Percentiles rank a stretch among this genome's conserved stretches.
phyloP scores from a whole-genome alignment of 352 stramenopile species.

The Phytopythium helicoides region DNA sequence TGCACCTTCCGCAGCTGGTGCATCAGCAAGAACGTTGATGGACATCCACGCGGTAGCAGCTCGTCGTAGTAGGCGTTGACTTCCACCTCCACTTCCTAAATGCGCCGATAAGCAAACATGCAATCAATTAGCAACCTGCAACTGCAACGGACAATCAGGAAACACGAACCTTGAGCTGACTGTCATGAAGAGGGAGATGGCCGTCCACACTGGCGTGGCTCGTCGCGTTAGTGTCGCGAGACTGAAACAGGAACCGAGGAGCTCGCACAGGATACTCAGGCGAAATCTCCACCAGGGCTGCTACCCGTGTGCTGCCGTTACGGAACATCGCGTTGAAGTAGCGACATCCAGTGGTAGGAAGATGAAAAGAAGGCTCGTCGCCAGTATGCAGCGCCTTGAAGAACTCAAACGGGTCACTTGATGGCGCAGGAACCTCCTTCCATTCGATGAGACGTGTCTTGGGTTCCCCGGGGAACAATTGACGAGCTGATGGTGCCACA shows the following conservation, averaged over 20 bases:
- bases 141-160: not conserved
- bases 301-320: constrained; percentile 37
- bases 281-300: constrained; percentile 54
- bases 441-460: constrained; percentile 54
- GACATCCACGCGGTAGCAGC: constrained; percentile 35
- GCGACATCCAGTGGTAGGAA: constrained; percentile 30
- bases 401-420: constrained; percentile 38
- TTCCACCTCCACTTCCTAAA: constrained; percentile 72
- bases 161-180: constrained; percentile 60
- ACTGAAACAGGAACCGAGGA: constrained; percentile 62
- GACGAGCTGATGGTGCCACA: constrained; percentile 31
- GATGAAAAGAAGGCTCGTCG: constrained; percentile 13
- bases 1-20: constrained; percentile 76
- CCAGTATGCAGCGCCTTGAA: constrained; percentile 17
- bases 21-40: constrained; percentile 48
- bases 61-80: constrained; percentile 74
- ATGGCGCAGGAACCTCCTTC: constrained; percentile 38
- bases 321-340: constrained; percentile 57
- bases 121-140: not conserved
- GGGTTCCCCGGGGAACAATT: constrained; percentile 39
- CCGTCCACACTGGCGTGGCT: constrained; percentile 30
- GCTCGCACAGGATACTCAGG: constrained; percentile 65
- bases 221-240: constrained; percentile 16
- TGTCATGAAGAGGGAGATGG: constrained; percentile 36
- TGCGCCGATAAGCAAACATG: no score